A percentile compares a stretch with the other conserved stretches of the same genome.
These are phyloP conservation scores for Lachancea sp. DNA, from an alignment of 805 yeast species.

Conservation along the genomic window DNA sequence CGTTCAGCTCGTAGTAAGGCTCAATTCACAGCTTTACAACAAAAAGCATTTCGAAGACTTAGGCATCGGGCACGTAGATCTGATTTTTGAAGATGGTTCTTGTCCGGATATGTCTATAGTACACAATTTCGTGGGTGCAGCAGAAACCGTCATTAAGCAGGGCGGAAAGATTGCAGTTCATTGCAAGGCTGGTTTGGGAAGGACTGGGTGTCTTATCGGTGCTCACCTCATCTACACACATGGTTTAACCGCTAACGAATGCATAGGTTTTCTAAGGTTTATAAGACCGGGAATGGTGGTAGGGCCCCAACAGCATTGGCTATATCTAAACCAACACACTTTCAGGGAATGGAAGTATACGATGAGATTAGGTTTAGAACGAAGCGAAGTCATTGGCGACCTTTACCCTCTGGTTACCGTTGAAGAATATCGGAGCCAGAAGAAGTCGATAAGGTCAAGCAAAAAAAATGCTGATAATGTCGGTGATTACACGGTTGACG, in stretches of 20 bases:
- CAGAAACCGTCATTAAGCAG: constrained; percentile 75
- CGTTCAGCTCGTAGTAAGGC: constrained; percentile 84
- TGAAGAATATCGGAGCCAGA: constrained; percentile 54
- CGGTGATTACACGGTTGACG: constrained; percentile 17
- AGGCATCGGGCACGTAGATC: constrained; percentile 84
- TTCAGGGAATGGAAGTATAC: constrained; percentile 95
- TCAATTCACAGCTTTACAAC: constrained; percentile 88
- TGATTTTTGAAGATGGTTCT: constrained; percentile 97
- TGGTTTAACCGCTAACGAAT: constrained; percentile 95
- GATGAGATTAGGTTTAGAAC: constrained; percentile 66
- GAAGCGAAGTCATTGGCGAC: constrained; percentile 64
- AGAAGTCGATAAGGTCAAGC: constrained; percentile 36
- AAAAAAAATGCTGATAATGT: constrained; percentile 11
- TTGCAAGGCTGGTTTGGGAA: constrained; percentile 95
- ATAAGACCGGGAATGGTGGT: constrained; percentile 99
- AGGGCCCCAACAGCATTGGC: constrained; percentile 99
- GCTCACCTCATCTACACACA: constrained; percentile 94
- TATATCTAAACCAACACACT: constrained; percentile 90
- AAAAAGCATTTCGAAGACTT: constrained; percentile 73
- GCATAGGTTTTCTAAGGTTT: constrained; percentile 94
- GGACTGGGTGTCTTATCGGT: constrained; percentile 97
- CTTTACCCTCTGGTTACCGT: constrained; percentile 54
- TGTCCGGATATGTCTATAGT: constrained; percentile 95
- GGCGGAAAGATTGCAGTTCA: constrained; percentile 98
- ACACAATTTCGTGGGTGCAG: constrained; percentile 88